Percentiles rank a stretch among this genome's conserved stretches.
phyloP scores from a whole-genome alignment of 495 filamentous ascomycete genomes.

The Tirmania nivea region DNA sequence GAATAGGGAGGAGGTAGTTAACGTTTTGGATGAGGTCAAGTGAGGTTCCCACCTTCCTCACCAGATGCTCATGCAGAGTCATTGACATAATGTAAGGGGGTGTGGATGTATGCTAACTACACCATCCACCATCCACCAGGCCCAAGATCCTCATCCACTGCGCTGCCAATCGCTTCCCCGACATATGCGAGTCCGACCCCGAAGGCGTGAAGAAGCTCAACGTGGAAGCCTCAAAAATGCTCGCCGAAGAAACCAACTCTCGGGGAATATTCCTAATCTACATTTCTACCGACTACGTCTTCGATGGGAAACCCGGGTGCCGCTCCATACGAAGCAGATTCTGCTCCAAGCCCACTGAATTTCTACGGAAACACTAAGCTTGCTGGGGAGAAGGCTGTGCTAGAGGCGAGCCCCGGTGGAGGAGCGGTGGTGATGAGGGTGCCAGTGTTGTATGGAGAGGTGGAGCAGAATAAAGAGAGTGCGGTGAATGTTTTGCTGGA shows the following conservation, averaged over 20 bases:
- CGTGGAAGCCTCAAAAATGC: conserved; percentile 38
- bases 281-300: conserved; percentile 92
- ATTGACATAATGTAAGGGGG: too few relatives aligned
- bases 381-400: conserved; percentile 56
- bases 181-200: conserved; percentile 61
- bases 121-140: conserved; percentile 28
- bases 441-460: conserved; percentile 67
- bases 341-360: conserved; percentile 49
- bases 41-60: too few relatives aligned
- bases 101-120: too few relatives aligned
- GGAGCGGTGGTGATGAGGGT: conserved; percentile 55
- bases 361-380: conserved; percentile 76
- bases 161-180: conserved; percentile 79
- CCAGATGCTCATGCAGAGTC: too few relatives aligned
- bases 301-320: conserved; percentile 51
- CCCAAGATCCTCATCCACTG: conserved; percentile 72
- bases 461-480: conserved; percentile 44
- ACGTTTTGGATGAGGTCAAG: conserved; percentile 31
- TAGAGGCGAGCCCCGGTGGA: conserved; percentile 29
- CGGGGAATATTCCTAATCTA: conserved; percentile 57
- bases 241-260: conserved; percentile 43
- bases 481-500: conserved; percentile 68
- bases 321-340: conserved; percentile 55
- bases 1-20: conserved; percentile 37
- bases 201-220: conserved; percentile 55